Evolutionary conservation across 345 rosid genomes (phyloP).

Genomic region (Clausena lansium): DNA sequence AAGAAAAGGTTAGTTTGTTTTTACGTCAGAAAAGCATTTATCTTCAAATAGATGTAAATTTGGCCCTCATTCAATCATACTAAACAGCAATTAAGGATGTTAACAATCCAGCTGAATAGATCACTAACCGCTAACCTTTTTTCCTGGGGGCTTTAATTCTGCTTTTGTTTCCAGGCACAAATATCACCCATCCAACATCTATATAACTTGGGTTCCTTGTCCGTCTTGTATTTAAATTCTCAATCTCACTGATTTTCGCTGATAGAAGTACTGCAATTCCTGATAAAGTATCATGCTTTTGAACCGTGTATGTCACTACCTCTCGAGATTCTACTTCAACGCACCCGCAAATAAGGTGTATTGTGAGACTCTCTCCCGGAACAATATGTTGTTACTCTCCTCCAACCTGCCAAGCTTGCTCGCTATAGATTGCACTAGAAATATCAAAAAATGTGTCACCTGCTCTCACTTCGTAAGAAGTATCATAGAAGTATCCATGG

Average conservation of each 20-base stretch:
- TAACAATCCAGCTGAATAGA: neutral
- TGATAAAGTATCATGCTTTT: constrained; percentile 23
- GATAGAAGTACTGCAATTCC: constrained; percentile 28
- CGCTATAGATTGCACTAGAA: constrained; percentile 4
- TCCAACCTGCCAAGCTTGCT: constrained; percentile 30
- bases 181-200: constrained; percentile 32
- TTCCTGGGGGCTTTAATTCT: constrained; percentile 11
- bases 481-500: constrained; percentile 28
- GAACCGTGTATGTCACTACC: constrained; percentile 32
- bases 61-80: neutral
- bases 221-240: constrained; percentile 13
- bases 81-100: neutral
- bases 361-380: constrained; percentile 10
- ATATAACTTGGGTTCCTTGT: constrained; percentile 25
- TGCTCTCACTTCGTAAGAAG: constrained; percentile 12
- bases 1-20: neutral
- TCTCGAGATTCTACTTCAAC: constrained; percentile 16
- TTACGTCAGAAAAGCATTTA: neutral
- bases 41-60: neutral
- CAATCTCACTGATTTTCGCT: constrained; percentile 15
- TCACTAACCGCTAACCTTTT: constrained; percentile 29
- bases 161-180: constrained; percentile 24
- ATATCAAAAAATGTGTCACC: constrained; percentile 12
- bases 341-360: constrained; percentile 34
- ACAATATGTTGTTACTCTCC: constrained; percentile 15